A percentile compares a stretch with the other conserved stretches of the same genome.
Conservation (phyloP, 441 rosid species). For the Macaranga tanarius region DNA sequence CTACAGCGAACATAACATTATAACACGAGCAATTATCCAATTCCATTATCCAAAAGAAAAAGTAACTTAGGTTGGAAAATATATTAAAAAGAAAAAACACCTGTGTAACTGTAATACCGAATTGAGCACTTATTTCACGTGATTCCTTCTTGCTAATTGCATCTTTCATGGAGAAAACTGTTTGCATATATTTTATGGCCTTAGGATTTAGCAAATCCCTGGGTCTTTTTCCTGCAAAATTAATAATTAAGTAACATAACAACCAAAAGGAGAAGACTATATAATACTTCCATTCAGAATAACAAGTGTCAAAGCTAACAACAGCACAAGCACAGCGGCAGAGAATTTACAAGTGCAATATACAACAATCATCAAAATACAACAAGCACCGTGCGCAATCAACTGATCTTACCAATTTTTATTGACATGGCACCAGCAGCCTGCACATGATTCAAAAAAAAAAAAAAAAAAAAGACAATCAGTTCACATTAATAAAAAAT, state of each 20-base stretch:
- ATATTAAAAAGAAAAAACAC: slow-evolving; percentile 30
- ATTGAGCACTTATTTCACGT: slow-evolving; percentile 88
- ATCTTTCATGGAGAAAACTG: slow-evolving; percentile 87
- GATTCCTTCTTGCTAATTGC: slow-evolving; percentile 92
- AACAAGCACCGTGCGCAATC: neutral
- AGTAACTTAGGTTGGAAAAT: neutral
- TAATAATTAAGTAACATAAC: slow-evolving; percentile 10
- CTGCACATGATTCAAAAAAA: slow-evolving; percentile 36
- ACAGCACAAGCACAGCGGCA: too few species aligned
- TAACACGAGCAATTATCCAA: slow-evolving; percentile 10
- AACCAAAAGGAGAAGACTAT: too few species aligned
- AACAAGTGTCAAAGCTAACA: too few species aligned
- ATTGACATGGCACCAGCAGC: slow-evolving; percentile 95
- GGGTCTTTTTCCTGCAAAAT: slow-evolving; percentile 87
- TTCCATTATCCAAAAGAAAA: neutral
- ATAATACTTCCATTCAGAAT: too few species aligned
- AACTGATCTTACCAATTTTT: slow-evolving; percentile 71
- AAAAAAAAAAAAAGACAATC: neutral
- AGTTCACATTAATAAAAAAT: neutral
- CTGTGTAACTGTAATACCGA: slow-evolving; percentile 89
- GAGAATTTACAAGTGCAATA: too few species aligned
- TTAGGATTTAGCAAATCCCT: slow-evolving; percentile 95
- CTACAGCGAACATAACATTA: slow-evolving; percentile 38
- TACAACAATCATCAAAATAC: neutral
- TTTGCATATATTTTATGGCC: slow-evolving; percentile 92